Base-by-base conservation (phyloP, 441 rosid species). In the Erysimum pusillum region DNA sequence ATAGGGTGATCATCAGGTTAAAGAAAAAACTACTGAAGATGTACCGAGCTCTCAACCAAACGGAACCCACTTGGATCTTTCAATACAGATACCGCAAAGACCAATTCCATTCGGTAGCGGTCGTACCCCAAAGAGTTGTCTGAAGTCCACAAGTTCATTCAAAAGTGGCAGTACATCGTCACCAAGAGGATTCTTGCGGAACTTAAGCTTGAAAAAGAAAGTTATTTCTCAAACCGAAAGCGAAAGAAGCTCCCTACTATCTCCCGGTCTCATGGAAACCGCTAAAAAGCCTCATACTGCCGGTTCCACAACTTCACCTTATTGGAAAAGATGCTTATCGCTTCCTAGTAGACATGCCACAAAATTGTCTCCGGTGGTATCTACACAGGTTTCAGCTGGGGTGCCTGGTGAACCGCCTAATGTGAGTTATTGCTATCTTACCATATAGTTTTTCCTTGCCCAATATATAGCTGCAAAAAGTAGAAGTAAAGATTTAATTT, bases 131-230 rank as follows among this genome's bases (percentile, higher is more conserved):
- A 89, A 86, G 83, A 86, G 87, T 75, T 81, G 83, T 65, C 78
- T 87, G 57, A 85, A 83, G 63, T 84, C 92, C 65, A 92, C 87
- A 49, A 69, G 68, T 74, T 91, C 93, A 44, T 75, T 67, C 60
- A 89, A 85, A 87, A 84, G 87, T 64, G 80, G 82, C 76, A 78
- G 80, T 53, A 85, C 97, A 42, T 70, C 91, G 0, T 70, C 79
- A 51, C 76, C 79, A 0, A 86, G 89, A 81, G 88, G 96, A 49
- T 81, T 95, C 81, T 83, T 95, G 64, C 80, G 88, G 65, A 89
- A 80, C 59, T 76, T 90, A 48, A 93, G 97, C 86, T 89, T 91
- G 80, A 90, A 89, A 85, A 93, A 85, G 80, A 91, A 87, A 78
- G 74, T 66, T 25, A 69, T 38, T 38, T 45, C 76, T 34, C 82